Conservation (phyloP, 148 eudicot genomes). For the Nepenthes mirabilis region DNA sequence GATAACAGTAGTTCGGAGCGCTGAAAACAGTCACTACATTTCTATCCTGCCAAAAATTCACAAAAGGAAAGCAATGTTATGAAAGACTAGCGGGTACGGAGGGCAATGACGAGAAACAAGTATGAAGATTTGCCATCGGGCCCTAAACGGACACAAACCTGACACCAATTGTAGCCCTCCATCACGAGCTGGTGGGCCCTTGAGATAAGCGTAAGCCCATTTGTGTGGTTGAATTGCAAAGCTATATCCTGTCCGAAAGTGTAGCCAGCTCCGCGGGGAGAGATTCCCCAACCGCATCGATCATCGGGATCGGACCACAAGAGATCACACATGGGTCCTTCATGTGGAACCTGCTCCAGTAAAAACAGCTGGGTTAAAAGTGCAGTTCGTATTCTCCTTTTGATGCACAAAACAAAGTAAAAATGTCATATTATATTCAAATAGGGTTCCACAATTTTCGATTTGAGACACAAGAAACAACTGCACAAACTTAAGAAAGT, state of each 20-base stretch:
- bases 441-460: too few species aligned
- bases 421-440: too few species aligned
- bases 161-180: slow-evolving; percentile 27
- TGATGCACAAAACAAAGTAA: too few species aligned
- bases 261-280: slow-evolving; percentile 29
- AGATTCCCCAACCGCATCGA: slow-evolving; percentile 28
- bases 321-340: slow-evolving; percentile 27
- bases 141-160: slow-evolving; percentile 4
- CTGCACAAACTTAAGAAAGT: too few species aligned
- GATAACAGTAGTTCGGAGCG: slow-evolving; percentile 27
- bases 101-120: too few species aligned
- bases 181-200: slow-evolving; percentile 29
- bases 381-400: too few species aligned
- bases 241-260: slow-evolving; percentile 24
- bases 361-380: too few species aligned
- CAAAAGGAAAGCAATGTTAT: too few species aligned
- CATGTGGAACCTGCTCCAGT: slow-evolving; percentile 17
- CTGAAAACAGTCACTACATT: slow-evolving; percentile 25
- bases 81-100: too few species aligned
- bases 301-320: slow-evolving; percentile 28
- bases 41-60: slow-evolving; percentile 11
- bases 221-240: slow-evolving; percentile 21
- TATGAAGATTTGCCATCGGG: too few species aligned
- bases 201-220: slow-evolving; percentile 17
- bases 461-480: too few species aligned